Base-by-base conservation (phyloP, 768 basidiomycete genomes). In the Phylloporus arenicola region DNA sequence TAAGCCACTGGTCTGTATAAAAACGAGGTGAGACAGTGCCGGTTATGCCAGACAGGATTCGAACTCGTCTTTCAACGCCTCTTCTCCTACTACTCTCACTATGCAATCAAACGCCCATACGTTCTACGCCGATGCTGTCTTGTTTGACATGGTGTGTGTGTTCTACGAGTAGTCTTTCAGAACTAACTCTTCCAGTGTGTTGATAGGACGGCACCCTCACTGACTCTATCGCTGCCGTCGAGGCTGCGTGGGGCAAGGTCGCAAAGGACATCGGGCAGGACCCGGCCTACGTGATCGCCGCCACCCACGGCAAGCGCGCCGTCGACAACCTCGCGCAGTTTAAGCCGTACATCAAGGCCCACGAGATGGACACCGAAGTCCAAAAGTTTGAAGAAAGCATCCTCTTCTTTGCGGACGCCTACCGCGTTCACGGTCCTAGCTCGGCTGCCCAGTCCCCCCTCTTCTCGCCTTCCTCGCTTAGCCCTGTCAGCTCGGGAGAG, bases 301-400 rank as follows among this genome's bases (percentile, higher is more conserved):
- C 82, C 34, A 87, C 85, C n/a, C 86, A 88, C 64, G 86, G 86
- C 60, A 82, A 85, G 61, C 82, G 86, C 53, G 86, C 85, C 11
- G 73, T 84, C 60, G 86, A 88, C 71, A 88, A 88, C 68, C 78
- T 87, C 55, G 64, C 75, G 4, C 71, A 75, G 43, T 81, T 82
- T 72, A 81, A 79, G 59, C 82, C 82, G 0, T 63, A 74, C 29
- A 77, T 84, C 57, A 71, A 72, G 55, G 41, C 60, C 19, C 72
- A 81, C 64, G 76, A 83, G 64, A 78, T 84, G 72, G 78, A 80
- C 58, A 65, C 54, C 27, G 81, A 79, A 51, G 81, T 84, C 3
- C 68, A 73, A n/a, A 70, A 71, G 19, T 86, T 86, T 55, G 84
- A 86, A 63, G 72, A 80, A 57, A 75, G 73, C 50, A 85, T 84